Evolutionary conservation across 73 alveolate genomes (phyloP).

Genomic region (Chromera velia): DNA sequence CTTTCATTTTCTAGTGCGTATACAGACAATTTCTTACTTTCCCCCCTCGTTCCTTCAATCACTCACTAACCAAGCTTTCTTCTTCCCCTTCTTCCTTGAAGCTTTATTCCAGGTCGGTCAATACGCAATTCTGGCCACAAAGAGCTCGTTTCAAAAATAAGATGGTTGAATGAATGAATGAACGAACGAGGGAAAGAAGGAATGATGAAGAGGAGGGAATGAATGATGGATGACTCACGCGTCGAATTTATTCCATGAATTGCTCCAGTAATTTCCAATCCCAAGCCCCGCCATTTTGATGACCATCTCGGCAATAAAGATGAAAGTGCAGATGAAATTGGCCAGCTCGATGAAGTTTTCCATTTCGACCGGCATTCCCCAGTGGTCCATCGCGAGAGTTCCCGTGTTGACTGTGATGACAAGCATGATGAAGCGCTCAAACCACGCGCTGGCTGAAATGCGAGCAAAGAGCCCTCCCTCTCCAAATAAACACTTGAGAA

Average conservation of each 20-base stretch:
- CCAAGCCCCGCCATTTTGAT: conserved; percentile 52
- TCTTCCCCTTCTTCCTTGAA: no score
- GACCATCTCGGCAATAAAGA: conserved; percentile 49
- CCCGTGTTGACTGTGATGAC: conserved; percentile 49
- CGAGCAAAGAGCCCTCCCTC: background rate
- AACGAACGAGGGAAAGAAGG: no score
- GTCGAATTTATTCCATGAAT: conserved; percentile 48
- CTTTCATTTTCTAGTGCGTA: conserved; percentile 51
- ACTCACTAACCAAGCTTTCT: conserved; percentile 49
- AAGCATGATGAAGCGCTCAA: conserved; percentile 5
- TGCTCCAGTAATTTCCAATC: conserved; percentile 10
- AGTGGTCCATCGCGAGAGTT: conserved; percentile 45
- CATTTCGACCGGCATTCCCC: conserved; percentile 30
- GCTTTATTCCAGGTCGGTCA: no score
- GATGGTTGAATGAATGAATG: no score
- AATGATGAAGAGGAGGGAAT: background rate
- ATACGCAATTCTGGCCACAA: no score
- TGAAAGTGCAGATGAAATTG: conserved; percentile 22
- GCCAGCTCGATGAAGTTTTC: conserved; percentile 6
- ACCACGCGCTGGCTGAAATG: background rate
- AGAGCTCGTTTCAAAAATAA: no score
- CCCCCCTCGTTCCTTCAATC: no score
- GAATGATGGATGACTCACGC: background rate
- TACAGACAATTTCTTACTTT: conserved; percentile 25
- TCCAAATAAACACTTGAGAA: background rate